Evolutionary conservation across 2,329 filamentous ascomycete species (phyloP).

Genomic region (Bimuria novae-zelandiae): DNA sequence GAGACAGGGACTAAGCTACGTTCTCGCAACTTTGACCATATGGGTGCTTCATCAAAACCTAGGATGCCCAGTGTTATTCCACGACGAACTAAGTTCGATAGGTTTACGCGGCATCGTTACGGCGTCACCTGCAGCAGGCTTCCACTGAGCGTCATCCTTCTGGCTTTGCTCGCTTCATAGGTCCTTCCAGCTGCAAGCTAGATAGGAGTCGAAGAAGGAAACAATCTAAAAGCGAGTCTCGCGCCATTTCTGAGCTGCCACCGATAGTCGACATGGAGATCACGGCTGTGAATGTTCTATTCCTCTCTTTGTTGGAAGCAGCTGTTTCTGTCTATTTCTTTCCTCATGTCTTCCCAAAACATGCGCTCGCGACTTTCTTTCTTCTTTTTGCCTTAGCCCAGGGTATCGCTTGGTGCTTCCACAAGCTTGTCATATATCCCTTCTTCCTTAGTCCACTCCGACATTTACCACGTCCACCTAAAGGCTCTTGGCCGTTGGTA

Average conservation of each 20-base stretch:
- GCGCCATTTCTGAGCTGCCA: neutral
- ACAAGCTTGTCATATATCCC: constrained; percentile 41
- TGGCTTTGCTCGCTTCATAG: no score
- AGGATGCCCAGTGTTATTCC: neutral
- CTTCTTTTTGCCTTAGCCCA: constrained; percentile 25
- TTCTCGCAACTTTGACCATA: constrained; percentile 1
- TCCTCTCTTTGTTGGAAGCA: constrained; percentile 26
- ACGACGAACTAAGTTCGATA: constrained; percentile 1
- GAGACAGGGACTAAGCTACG: neutral
- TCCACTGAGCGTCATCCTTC: neutral
- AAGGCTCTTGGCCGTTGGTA: constrained; percentile 38
- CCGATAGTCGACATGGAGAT: constrained; percentile 19
- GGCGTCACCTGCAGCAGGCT: neutral
- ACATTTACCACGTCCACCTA: constrained; percentile 40
- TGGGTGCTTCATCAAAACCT: neutral
- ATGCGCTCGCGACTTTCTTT: constrained; percentile 22
- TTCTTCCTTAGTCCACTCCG: constrained; percentile 47
- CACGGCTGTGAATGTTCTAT: constrained; percentile 17
- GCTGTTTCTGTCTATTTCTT: constrained; percentile 25
- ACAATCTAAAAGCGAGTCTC: no score
- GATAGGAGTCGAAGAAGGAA: no score
- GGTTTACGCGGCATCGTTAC: neutral
- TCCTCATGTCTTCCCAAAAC: constrained; percentile 18
- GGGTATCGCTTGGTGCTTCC: constrained; percentile 17
- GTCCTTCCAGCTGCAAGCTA: no score